A percentile compares a stretch with the other conserved stretches of the same genome.
phyloP scores from a whole-genome alignment of 352 stramenopile species.

The Hyaloperonospora brassicae region DNA sequence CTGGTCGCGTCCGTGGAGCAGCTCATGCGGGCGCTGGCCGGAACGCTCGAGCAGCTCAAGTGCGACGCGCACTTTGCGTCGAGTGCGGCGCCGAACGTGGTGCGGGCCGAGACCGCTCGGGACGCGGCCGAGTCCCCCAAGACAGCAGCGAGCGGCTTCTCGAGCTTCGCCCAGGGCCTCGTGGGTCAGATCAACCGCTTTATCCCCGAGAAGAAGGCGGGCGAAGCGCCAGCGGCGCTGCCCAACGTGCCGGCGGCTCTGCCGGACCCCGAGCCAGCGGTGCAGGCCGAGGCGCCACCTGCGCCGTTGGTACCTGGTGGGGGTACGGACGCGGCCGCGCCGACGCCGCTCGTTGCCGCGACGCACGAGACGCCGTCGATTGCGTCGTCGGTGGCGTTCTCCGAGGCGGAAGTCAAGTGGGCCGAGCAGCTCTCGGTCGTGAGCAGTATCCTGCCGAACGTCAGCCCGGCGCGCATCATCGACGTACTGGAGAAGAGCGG shows the following conservation, averaged over 20 bases:
- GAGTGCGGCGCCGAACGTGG: neutral
- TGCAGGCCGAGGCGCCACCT: slow-evolving; percentile 1
- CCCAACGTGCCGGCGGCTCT: slow-evolving; percentile 5
- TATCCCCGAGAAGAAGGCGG: slow-evolving; percentile 47
- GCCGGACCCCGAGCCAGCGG: slow-evolving; percentile 13
- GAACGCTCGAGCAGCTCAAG: slow-evolving; percentile 49
- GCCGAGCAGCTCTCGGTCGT: slow-evolving; percentile 56
- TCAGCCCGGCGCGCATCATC: slow-evolving; percentile 34
- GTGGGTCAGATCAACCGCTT: slow-evolving; percentile 59
- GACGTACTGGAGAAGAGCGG: slow-evolving; percentile 52
- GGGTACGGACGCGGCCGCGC: slow-evolving; percentile 2
- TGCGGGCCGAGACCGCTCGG: slow-evolving; percentile 16
- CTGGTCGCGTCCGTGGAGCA: slow-evolving; percentile 53
- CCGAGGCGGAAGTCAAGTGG: slow-evolving; percentile 65
- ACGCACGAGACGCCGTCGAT: slow-evolving; percentile 18
- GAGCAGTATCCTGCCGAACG: slow-evolving; percentile 58
- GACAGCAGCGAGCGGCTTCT: slow-evolving; percentile 43
- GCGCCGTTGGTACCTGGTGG: slow-evolving; percentile 9
- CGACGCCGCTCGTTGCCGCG: slow-evolving; percentile 15
- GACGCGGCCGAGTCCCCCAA: slow-evolving; percentile 32
- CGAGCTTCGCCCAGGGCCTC: slow-evolving; percentile 55
- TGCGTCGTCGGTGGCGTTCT: slow-evolving; percentile 35
- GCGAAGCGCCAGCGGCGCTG: slow-evolving; percentile 12
- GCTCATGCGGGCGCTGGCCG: slow-evolving; percentile 43
- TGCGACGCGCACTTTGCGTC: slow-evolving; percentile 28